phyloP scores from a whole-genome alignment of 2,329 filamentous ascomycete species.

The Sporothrix variecibatus region DNA sequence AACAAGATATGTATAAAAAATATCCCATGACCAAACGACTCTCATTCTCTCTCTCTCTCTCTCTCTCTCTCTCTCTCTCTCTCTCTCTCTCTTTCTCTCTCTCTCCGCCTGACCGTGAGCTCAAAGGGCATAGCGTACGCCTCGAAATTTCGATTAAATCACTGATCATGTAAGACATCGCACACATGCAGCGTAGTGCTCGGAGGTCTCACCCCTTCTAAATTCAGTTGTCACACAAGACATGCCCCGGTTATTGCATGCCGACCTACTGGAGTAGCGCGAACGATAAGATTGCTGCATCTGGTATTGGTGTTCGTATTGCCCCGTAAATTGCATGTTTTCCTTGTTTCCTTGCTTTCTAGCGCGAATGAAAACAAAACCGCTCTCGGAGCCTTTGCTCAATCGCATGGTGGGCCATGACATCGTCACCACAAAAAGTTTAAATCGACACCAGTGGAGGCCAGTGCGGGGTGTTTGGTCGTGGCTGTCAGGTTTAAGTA shows the following conservation, averaged over 20 bases:
- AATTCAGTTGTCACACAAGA: neutral
- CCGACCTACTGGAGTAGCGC: neutral
- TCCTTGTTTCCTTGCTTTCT: neutral
- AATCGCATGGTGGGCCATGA: neutral
- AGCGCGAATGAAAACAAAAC: neutral
- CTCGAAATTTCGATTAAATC: neutral
- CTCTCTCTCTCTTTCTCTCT: too few species aligned
- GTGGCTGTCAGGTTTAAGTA: neutral
- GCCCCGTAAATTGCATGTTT: neutral
- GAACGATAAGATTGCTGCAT: neutral
- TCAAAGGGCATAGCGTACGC: too few species aligned
- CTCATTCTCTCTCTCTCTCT: too few species aligned
- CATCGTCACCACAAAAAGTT: neutral
- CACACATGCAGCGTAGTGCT: neutral
- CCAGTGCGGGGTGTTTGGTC: neutral
- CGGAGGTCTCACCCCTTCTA: too few species aligned
- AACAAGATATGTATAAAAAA: too few species aligned
- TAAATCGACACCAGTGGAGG: neutral
- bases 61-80: too few species aligned
- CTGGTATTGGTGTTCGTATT: neutral
- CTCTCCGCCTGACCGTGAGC: too few species aligned
- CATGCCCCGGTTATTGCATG: neutral
- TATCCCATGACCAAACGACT: too few species aligned
- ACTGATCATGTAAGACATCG: neutral
- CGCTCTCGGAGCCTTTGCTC: slow-evolving; percentile 1